Evolutionary conservation across 805 yeast species (phyloP).

Genomic region (Ogataea kodamae): DNA sequence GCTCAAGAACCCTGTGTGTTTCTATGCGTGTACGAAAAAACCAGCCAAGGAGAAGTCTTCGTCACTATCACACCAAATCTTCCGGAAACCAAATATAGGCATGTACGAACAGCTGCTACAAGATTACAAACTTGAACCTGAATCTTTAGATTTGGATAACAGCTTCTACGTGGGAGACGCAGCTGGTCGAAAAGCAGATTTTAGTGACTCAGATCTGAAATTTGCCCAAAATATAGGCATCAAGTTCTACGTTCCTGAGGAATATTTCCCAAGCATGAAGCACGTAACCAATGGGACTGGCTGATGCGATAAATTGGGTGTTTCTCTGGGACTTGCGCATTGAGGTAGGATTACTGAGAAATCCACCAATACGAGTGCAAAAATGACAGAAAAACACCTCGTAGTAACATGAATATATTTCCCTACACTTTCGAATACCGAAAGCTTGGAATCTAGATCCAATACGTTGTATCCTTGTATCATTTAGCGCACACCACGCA

Average conservation of each 20-base stretch:
- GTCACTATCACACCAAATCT: slow-evolving; percentile 34
- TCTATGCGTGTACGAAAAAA: slow-evolving; percentile 64
- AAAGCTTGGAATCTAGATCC: slow-evolving; percentile 2
- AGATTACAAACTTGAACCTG: slow-evolving; percentile 34
- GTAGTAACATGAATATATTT: slow-evolving; percentile 1
- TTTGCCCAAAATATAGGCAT: slow-evolving; percentile 64
- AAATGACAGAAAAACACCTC: slow-evolving; percentile 4
- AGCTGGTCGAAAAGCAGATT: slow-evolving; percentile 78
- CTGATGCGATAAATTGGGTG: slow-evolving; percentile 30
- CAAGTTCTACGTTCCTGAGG: slow-evolving; percentile 66
- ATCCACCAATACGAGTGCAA: slow-evolving; percentile 7
- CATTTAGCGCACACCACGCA: slow-evolving; percentile 5
- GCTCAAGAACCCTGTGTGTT: slow-evolving; percentile 34
- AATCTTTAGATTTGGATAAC: slow-evolving; percentile 37
- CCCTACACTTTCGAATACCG: slow-evolving; percentile 7
- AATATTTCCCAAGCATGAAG: slow-evolving; percentile 35
- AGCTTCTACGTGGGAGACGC: slow-evolving; percentile 93
- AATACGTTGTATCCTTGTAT: not conserved
- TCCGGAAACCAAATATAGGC: slow-evolving; percentile 75
- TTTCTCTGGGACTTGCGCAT: slow-evolving; percentile 19
- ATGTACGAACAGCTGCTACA: slow-evolving; percentile 61
- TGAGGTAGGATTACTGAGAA: slow-evolving; percentile 6
- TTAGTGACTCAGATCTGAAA: slow-evolving; percentile 69
- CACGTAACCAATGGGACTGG: slow-evolving; percentile 17
- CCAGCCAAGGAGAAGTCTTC: slow-evolving; percentile 33